Base-by-base conservation (phyloP, 495 filamentous ascomycete genomes). In the Xylaria palmicola region DNA sequence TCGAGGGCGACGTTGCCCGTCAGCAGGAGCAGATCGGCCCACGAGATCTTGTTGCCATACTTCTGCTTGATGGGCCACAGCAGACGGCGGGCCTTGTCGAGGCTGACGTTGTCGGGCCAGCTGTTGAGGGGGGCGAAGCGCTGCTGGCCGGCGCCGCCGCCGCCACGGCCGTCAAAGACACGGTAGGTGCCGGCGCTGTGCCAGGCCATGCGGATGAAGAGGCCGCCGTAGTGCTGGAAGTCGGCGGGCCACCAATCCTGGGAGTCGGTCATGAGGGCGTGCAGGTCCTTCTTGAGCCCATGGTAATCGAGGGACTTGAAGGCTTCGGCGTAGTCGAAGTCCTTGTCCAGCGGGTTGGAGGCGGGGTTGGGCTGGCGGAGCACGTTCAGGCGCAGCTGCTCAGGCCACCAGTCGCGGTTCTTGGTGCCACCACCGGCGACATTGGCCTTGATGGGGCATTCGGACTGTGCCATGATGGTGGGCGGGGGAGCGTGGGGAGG, bases 41-140 rank as follows among this genome's bases (percentile, higher is more conserved):
- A 90, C 4, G 88, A 90, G 70, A 90, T 87, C 80, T 88, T 89
- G 81, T 83, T 82, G 70, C 88, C 88, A 68, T 90, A 90, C 80
- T 90, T 90, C 66, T 90, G 86, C 79, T 90, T 90, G 76, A 90
- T 84, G 66, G 88, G 88, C 88, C 88, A 90, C 54, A 90, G 73
- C 59, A 90, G 82, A 62, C 88, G 87, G 53, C 88, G 88, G 36
- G 86, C 87, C 82, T 90, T 90, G 82, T 90, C 88, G 49, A 90
- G 81, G 65, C 79, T 84, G 62, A 85, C 86, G 63, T 90, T 90
- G 76, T 90, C 88, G 58, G 88, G 88, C 88, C 88, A 90, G 78
- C 84, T 87, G 85, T 90, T 90, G 66, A 90, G 83, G 10, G 88
- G 88, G 15, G 88, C 87, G 63, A 90, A 90, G 32, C 88, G 84